phyloP scores from a whole-genome alignment of 805 yeast genomes.

The Candida silvatica region DNA sequence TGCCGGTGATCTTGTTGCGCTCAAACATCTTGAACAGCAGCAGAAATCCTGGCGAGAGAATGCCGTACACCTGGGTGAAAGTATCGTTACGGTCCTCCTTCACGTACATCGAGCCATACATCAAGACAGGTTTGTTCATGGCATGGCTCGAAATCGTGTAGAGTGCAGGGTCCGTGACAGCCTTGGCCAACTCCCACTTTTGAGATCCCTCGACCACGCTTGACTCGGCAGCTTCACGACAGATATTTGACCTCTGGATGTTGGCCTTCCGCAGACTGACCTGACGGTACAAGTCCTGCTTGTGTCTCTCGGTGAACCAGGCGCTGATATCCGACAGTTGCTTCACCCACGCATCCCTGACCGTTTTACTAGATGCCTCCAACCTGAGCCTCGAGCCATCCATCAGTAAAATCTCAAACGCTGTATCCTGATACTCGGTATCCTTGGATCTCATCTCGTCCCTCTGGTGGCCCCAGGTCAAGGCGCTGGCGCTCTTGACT shows the following conservation, averaged over 20 bases:
- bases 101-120: conserved; percentile 59
- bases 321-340: conserved; percentile 32
- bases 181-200: conserved; percentile 49
- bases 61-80: conserved; percentile 52
- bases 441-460: not conserved
- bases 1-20: conserved; percentile 35
- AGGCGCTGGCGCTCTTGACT: conserved; percentile 21
- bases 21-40: conserved; percentile 44
- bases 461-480: conserved; percentile 21
- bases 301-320: conserved; percentile 53
- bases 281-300: conserved; percentile 31
- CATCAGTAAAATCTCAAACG: conserved; percentile 41
- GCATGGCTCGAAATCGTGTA: conserved; percentile 52
- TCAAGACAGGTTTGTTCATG: conserved; percentile 48
- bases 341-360: conserved; percentile 62
- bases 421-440: conserved; percentile 29
- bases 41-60: conserved; percentile 64
- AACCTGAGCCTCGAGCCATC: conserved; percentile 40
- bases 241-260: conserved; percentile 33
- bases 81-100: conserved; percentile 63
- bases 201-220: conserved; percentile 31
- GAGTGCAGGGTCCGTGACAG: conserved; percentile 41
- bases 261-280: conserved; percentile 35
- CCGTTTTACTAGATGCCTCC: conserved; percentile 40
- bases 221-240: conserved; percentile 48